These are phyloP conservation scores for Albugo laibachii DNA, from an alignment of 352 stramenopile genomes.

Conservation along the genomic window DNA sequence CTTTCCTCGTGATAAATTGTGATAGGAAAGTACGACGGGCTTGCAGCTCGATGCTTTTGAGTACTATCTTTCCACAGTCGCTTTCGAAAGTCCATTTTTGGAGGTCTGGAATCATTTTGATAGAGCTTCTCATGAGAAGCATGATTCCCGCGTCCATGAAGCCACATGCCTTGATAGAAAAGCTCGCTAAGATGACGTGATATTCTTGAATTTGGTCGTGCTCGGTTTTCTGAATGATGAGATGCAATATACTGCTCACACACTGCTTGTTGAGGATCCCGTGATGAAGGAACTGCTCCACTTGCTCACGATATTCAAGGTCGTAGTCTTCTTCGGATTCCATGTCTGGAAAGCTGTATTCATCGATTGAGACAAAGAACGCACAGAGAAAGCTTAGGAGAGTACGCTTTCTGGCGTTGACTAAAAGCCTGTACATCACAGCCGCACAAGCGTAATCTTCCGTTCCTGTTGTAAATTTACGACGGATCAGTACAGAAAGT, in stretches of 20 bases:
- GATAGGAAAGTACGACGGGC: constrained; percentile 11
- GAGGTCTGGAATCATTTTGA: neutral
- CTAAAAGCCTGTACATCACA: constrained; percentile 22
- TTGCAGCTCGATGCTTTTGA: constrained; percentile 15
- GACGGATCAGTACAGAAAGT: constrained; percentile 33
- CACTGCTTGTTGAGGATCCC: too few species aligned
- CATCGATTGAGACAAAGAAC: constrained; percentile 42
- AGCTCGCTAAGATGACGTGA: constrained; percentile 23
- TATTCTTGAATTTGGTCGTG: too few species aligned
- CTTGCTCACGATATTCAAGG: too few species aligned
- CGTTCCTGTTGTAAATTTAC: constrained; percentile 20
- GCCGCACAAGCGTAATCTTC: constrained; percentile 33
- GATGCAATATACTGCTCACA: too few species aligned
- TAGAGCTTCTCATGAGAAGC: constrained; percentile 33
- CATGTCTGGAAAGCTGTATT: too few species aligned
- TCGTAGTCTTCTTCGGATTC: too few species aligned
- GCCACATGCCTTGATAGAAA: constrained; percentile 42
- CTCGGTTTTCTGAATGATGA: too few species aligned
- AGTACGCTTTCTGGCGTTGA: constrained; percentile 13
- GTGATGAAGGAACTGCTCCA: too few species aligned
- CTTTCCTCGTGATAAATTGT: too few species aligned
- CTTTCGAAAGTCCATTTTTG: too few species aligned
- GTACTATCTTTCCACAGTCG: constrained; percentile 12
- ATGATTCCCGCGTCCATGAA: constrained; percentile 42
- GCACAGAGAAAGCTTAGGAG: constrained; percentile 29